Percentiles rank a stretch among this genome's conserved stretches.
Evolutionary conservation across 83 land plant genomes (phyloP).

Genomic region (Picea engelmannii): DNA sequence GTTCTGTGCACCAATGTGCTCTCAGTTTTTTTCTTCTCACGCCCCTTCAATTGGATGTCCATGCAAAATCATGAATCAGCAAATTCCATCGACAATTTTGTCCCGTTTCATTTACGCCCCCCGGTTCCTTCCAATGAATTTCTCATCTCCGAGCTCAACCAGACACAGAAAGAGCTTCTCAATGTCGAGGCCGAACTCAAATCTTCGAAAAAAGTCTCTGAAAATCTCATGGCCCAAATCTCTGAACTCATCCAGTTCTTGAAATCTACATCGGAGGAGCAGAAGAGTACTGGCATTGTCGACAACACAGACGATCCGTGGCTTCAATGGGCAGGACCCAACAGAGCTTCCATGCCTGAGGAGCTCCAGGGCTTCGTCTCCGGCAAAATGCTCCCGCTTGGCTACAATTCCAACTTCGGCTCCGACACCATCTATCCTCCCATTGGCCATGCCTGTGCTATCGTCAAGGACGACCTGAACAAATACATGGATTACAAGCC

Average conservation of each 20-base stretch:
- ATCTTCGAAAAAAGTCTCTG: background rate
- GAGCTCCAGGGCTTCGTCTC: conserved; percentile 1
- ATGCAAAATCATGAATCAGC: no score
- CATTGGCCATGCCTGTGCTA: conserved; percentile 76
- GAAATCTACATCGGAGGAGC: no score
- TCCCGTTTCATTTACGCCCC: no score
- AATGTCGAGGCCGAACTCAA: conserved; percentile 17
- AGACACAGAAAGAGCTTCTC: conserved; percentile 13
- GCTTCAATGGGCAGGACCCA: conserved; percentile 9
- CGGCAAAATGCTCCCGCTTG: conserved; percentile 55
- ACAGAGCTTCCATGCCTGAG: background rate
- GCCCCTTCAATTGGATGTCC: no score
- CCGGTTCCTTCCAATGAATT: background rate
- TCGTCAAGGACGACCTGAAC: conserved; percentile 45
- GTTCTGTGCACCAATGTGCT: no score
- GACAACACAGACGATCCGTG: background rate
- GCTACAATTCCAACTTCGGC: conserved; percentile 62
- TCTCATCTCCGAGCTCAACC: conserved; percentile 26
- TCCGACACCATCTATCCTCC: conserved; percentile 72
- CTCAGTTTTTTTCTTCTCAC: no score
- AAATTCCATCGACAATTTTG: no score
- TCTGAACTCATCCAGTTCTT: conserved; percentile 8
- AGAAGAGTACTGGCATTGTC: no score
- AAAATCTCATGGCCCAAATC: conserved; percentile 6
- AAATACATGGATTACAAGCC: conserved; percentile 69